These are phyloP conservation scores for Betula pendula DNA, from an alignment of 306 rosid species.

Conservation along the genomic window DNA sequence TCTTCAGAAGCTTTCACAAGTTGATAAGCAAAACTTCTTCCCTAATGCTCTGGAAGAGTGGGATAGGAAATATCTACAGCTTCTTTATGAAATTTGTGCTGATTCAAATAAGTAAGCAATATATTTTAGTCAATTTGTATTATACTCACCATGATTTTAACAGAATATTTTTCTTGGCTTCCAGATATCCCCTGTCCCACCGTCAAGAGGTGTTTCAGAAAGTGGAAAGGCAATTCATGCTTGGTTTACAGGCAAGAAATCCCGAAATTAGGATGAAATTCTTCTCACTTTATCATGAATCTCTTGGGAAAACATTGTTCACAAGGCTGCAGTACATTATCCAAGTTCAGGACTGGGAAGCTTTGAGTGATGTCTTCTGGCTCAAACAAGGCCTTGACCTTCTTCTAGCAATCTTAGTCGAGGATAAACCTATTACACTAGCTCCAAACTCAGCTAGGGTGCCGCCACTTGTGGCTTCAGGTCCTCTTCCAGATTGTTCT, in stretches of 20 bases:
- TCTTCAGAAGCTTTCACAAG: constrained; percentile 93
- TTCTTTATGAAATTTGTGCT: constrained; percentile 81
- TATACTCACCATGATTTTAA: constrained; percentile 23
- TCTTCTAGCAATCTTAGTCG: constrained; percentile 89
- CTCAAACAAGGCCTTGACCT: constrained; percentile 99
- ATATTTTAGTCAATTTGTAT: constrained; percentile 6
- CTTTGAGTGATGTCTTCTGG: constrained; percentile 96
- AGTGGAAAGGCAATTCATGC: constrained; percentile 94
- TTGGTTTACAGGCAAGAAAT: constrained; percentile 93
- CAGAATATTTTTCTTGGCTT: constrained; percentile 30
- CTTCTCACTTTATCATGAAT: constrained; percentile 83
- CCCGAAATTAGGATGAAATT: constrained; percentile 87
- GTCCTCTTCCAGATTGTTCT: constrained; percentile 64
- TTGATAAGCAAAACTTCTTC: constrained; percentile 79
- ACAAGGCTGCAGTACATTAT: constrained; percentile 85
- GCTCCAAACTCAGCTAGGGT: constrained; percentile 98
- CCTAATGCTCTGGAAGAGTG: constrained; percentile 73
- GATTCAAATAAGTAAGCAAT: constrained; percentile 81
- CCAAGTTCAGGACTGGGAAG: constrained; percentile 92
- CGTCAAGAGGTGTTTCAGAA: constrained; percentile 92
- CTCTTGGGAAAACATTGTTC: constrained; percentile 77
- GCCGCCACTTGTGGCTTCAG: constrained; percentile 67
- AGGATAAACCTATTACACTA: constrained; percentile 87
- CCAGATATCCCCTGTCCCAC: constrained; percentile 60
- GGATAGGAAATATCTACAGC: constrained; percentile 89